phyloP scores from a whole-genome alignment of 176 grass and related monocot species.

The Poa pratensis region DNA sequence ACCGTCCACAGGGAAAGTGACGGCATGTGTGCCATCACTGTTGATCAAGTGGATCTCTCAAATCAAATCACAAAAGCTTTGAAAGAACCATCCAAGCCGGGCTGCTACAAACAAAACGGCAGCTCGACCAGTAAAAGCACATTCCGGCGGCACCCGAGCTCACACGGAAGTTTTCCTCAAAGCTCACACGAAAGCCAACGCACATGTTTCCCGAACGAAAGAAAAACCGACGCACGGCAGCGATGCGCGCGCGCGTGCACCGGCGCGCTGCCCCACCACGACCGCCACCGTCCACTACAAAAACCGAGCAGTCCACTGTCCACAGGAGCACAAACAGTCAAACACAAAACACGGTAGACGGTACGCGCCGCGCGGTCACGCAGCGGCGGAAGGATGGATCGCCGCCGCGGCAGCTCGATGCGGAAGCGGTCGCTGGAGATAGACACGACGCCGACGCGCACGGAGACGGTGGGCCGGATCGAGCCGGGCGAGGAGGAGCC shows the following conservation, averaged over 20 bases:
- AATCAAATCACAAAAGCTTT: too few relatives aligned
- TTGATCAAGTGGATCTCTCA: background rate
- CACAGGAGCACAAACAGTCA: background rate
- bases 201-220: background rate
- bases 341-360: background rate
- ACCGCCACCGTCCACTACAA: background rate
- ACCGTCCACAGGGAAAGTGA: background rate
- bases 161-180: background rate
- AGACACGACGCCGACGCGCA: background rate
- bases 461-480: background rate
- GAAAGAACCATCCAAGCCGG: too few relatives aligned
- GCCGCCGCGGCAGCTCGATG: background rate
- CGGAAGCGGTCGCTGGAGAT: conserved; percentile 44
- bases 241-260: conserved; percentile 23
- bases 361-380: too few relatives aligned
- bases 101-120: background rate
- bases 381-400: conserved; percentile 26
- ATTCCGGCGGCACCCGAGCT: too few relatives aligned
- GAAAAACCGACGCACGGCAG: background rate
- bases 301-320: background rate
- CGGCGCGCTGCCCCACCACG: background rate
- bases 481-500: conserved; percentile 48
- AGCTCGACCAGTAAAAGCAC: background rate
- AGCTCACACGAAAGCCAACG: background rate
- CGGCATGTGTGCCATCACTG: too few relatives aligned